Evolutionary conservation across 2,329 filamentous ascomycete species (phyloP), one percentile per base, ranked within the genome.

Genomic region (Fusarium papillatum): DNA sequence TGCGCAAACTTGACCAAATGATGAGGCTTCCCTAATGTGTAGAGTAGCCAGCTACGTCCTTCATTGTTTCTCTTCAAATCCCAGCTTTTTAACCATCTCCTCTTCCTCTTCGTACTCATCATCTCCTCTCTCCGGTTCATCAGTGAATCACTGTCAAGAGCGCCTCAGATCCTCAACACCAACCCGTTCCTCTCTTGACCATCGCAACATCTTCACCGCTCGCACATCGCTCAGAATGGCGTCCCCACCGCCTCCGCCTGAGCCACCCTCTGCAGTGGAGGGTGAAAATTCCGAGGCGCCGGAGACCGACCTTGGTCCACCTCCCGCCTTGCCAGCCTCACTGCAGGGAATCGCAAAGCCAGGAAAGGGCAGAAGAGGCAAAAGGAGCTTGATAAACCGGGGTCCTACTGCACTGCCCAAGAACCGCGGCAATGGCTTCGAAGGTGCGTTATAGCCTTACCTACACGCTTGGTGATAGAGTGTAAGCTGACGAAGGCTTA

Each of bases 361-460:
- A 19, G 78, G 76, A 29, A 81, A 76, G 55, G 73, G 48, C 19
- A 80, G 41, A 29, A 59, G 2, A 5, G 59, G 66, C 6, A 76
- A 63, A 7, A 81, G 75, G 50, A 69, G 75, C 11, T 7, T 57
- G 2, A 59, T 71, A 4, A 43, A 71, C 10, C 83, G 85, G 24
- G 86, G 86, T 3, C 84, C 84, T 24, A 86, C 85, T 1, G 84
- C 84, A n/a, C 79, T 84, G 60, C 81, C 83, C 61, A 87, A 85
- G 76, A 84, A 83, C 53, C 83, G 86, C 5, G 87, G 87, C 9
- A 93, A 91, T 8, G 94, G 94, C 0, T 96, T 95, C 70, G 94
- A 96, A 83, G 90, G 91, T 89, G 77, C 61, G 78, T 46, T 17
- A 24, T 9, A 7, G 61, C 38, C 11, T n/a, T 39, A 19, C 19